Evolutionary conservation across 164 flowering plant genomes (phyloP).

Genomic region (Tinospora cordifolia): DNA sequence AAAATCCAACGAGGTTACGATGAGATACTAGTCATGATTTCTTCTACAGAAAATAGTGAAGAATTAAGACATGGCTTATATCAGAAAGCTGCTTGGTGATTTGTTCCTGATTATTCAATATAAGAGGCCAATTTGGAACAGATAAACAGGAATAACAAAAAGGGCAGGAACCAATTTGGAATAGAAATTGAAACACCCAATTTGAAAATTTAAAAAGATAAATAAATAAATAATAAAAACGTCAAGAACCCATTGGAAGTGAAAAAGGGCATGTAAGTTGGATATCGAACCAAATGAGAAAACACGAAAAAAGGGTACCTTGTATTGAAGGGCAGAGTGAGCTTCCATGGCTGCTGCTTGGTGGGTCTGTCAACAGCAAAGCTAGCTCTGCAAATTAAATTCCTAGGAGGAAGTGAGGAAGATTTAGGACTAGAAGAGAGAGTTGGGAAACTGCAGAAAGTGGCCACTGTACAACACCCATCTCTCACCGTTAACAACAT

Average conservation of each 20-base stretch:
- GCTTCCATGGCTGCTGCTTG: slow-evolving; percentile 11
- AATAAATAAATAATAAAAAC: background rate
- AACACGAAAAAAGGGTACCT: slow-evolving; percentile 11
- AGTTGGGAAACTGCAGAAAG: slow-evolving; percentile 5
- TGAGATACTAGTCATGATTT: no score
- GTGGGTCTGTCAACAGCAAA: slow-evolving; percentile 16
- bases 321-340: slow-evolving; percentile 20
- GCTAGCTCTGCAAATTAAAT: slow-evolving; percentile 22
- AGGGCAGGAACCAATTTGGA: background rate
- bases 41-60: no score
- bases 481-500: slow-evolving; percentile 24
- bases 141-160: background rate
- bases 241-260: background rate
- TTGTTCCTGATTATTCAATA: no score
- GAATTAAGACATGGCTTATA: no score
- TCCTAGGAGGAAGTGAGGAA: slow-evolving; percentile 9
- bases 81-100: no score
- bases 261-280: background rate
- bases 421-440: slow-evolving; percentile 9
- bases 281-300: background rate
- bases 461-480: background rate
- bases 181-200: background rate
- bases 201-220: background rate
- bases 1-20: no score
- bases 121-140: background rate